Base-by-base conservation (phyloP, 139 green algal species). In the Desmodesmus armatus region DNA sequence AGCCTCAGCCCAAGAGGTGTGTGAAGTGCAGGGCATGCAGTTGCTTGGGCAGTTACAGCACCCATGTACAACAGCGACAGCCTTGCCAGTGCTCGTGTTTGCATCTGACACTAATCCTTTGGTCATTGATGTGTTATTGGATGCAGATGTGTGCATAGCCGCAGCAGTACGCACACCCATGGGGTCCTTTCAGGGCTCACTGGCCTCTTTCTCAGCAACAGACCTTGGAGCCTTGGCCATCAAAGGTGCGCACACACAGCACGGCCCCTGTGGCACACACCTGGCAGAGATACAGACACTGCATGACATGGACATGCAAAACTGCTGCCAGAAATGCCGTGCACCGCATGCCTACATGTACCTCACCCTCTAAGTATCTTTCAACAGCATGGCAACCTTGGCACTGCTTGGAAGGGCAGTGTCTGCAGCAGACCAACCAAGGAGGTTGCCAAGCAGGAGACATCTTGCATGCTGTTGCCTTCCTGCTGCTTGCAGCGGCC, bases 191-290 rank as follows among this genome's bases (percentile, higher is more conserved):
- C 87, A 93, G 69, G 96, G 96, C 19, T 65, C 83, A 0, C 85
- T 99, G 15, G 87, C 90, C 0, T 67, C 76, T 0, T 78, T 97
- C 6, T 88, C 92, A 15, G 96, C 95, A 27, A 90, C 92, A 13
- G 83, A 96, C n/a, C 89, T 99, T 6, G 96, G 96, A 0, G 66
- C 82, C 3, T 31, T 93, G 1, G 96, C 94, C 11, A 99, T 99
- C 84, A 85, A 90, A 73, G 96, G 89, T 90, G 39, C 37, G 69
- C 51, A 62, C 1, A 19, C 19, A 39, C 39, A 1, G 31, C 70
- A 55, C 21, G 31, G 39, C 41, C 41, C 15, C 39, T 66, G 21
- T 35, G 41, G 41, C 40, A n/a, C n/a, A n/a, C n/a, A n/a, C n/a
- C n/a, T n/a, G n/a, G 69, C 69, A 47, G 31, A 21, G 69, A 25